Base-by-base conservation (phyloP, 2,329 filamentous ascomycete genomes). In the Ramularia endophylla region DNA sequence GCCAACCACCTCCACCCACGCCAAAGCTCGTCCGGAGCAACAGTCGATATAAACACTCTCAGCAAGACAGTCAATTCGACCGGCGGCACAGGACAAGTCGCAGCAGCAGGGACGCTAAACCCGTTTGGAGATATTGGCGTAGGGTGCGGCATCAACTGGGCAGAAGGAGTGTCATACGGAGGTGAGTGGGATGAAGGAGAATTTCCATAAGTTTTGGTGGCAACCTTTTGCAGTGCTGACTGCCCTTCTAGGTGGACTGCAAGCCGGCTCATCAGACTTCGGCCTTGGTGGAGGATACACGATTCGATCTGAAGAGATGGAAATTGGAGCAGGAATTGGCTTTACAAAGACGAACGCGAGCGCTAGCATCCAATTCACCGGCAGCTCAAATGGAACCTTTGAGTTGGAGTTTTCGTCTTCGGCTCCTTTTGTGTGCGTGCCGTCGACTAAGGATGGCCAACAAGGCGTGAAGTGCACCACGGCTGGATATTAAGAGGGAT, bases 101-200 rank as follows among this genome's bases (percentile, higher is more conserved):
- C 47, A 18, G 47, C 44, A 8, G 40, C 25, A 3, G 50, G 50
- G 18, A 35, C 27, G 3, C 27, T 52, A 8, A 19, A 12, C 8
- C 47, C 47, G 3, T 52, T 52, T 18, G 50, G 47, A 2, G 25
- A 13, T 0, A 45, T 52, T 17, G 47, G 47, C 9, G 41, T 48
- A 5, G 50, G 47, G 8, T 52, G 50, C 27, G 50, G 47, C 11
- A 36, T 52, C 11, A 46, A 50, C 17, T 52, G 50, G 50, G 27
- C 46, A 15, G 34, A 39, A 8, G 34, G 37, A 6, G 41, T 40
- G 8, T 43, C 29, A 2, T 50, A 47, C 35, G 50, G 50, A 37
- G 49, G 50, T 52, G 38, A 16, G 40, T 17, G 11, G 22, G 22
- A 6, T 6, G 11, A 11, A 11, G 11, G 11, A 25, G 6, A 25